Evolutionary conservation across 176 grass and related monocot genomes (phyloP).

Genomic region (Ensete glaucum): DNA sequence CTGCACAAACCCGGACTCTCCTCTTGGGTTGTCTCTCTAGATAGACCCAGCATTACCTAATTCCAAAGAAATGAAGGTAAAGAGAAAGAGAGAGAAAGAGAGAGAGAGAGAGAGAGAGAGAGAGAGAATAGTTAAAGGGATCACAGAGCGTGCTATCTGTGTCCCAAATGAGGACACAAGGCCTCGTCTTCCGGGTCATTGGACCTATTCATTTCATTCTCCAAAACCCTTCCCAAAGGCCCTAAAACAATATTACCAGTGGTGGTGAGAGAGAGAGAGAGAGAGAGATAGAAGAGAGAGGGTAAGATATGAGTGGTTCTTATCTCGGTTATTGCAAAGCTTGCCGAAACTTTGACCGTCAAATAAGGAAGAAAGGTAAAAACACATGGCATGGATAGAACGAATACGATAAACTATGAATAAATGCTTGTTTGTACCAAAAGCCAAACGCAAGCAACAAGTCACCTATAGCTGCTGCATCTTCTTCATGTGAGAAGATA

Average conservation of each 20-base stretch:
- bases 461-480: background rate
- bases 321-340: slow-evolving; percentile 50
- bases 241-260: background rate
- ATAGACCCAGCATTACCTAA: background rate
- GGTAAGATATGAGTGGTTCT: slow-evolving; percentile 40
- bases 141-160: slow-evolving; percentile 32
- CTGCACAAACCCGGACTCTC: background rate
- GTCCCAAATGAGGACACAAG: slow-evolving; percentile 66
- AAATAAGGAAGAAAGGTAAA: slow-evolving; percentile 15
- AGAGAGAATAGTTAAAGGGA: slow-evolving; percentile 17
- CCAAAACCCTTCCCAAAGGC: slow-evolving; percentile 8
- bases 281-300: slow-evolving; percentile 12
- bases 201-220: slow-evolving; percentile 30
- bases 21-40: background rate
- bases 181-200: slow-evolving; percentile 69
- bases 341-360: slow-evolving; percentile 77
- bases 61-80: slow-evolving; percentile 6
- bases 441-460: background rate
- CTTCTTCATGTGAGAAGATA: too few species aligned
- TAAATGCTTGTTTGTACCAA: too few species aligned
- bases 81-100: too few species aligned
- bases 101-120: slow-evolving; percentile 19
- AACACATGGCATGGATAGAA: background rate
- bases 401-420: too few species aligned
- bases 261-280: slow-evolving; percentile 14